Evolutionary conservation across 208 protist genomes (phyloP).

Genomic region (Kentomonas sorsogonicus): DNA sequence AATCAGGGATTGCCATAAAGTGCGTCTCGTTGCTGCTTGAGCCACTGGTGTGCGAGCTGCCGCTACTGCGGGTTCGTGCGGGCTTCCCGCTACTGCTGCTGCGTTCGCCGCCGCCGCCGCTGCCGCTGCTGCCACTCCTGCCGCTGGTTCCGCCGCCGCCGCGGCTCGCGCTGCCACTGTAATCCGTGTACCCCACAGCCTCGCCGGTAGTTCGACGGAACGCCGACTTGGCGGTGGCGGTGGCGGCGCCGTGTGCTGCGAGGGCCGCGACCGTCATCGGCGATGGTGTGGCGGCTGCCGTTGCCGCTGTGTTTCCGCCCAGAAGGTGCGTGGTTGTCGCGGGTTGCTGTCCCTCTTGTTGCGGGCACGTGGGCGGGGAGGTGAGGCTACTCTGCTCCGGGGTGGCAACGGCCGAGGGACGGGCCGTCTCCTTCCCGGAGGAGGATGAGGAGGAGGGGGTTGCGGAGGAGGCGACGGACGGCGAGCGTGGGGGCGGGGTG

Average conservation of each 20-base stretch:
- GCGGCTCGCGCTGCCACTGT: not conserved
- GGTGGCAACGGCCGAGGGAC: too few relatives aligned
- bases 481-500: too few relatives aligned
- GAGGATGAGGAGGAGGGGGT: too few relatives aligned
- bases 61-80: not conserved
- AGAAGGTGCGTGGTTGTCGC: too few relatives aligned
- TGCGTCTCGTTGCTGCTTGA: not conserved
- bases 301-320: not conserved
- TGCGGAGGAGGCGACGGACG: too few relatives aligned
- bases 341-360: too few relatives aligned
- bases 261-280: not conserved
- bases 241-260: not conserved
- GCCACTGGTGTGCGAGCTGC: not conserved
- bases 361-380: too few relatives aligned
- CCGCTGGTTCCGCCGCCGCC: not conserved
- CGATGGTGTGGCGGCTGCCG: not conserved
- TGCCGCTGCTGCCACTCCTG: constrained; percentile 3
- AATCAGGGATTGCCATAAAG: not conserved
- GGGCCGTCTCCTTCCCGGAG: too few relatives aligned
- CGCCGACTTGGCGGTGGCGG: not conserved
- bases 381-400: too few relatives aligned
- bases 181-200: not conserved
- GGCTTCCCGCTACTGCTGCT: constrained; percentile 1
- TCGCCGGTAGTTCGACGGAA: not conserved
- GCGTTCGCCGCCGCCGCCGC: constrained; percentile 2